A percentile compares a stretch with the other conserved stretches of the same genome.
Conservation (phyloP, 1,139 yeast genomes). For the Candida buenavistaensis region DNA sequence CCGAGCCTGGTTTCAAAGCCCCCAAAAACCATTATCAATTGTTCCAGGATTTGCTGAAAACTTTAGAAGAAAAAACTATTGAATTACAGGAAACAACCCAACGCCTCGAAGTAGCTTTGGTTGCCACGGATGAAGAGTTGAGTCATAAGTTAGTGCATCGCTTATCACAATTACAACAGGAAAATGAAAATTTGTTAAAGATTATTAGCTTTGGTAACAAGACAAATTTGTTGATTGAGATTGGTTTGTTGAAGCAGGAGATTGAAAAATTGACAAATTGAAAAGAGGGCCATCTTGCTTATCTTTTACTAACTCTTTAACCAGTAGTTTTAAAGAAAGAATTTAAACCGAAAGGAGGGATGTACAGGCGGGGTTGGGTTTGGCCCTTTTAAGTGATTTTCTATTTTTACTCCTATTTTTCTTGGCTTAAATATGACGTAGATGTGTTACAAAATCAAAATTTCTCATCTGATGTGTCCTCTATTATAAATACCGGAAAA, state of each 20-base stretch:
- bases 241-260: constrained; percentile 52
- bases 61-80: constrained; percentile 50
- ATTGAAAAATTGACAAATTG: constrained; percentile 15
- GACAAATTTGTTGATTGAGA: constrained; percentile 68
- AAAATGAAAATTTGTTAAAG: constrained; percentile 68
- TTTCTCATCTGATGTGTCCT: background rate
- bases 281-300: background rate
- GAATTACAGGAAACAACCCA: constrained; percentile 62
- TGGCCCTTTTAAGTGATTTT: too few species aligned
- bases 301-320: background rate
- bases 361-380: too few species aligned
- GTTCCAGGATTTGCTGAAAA: constrained; percentile 49
- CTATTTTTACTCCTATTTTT: too few species aligned
- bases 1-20: constrained; percentile 13
- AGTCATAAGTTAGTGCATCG: constrained; percentile 74
- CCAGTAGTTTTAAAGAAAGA: too few species aligned
- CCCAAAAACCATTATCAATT: constrained; percentile 43
- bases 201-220: constrained; percentile 73
- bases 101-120: constrained; percentile 62
- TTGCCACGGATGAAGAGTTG: constrained; percentile 58
- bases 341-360: too few species aligned
- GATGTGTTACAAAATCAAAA: too few species aligned
- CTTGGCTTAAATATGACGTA: too few species aligned
- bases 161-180: constrained; percentile 60
- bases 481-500: constrained; percentile 3